Evolutionary conservation across 2,329 filamentous ascomycete species (phyloP).

Genomic region (Nothophaeocryptopus gaeumannii): DNA sequence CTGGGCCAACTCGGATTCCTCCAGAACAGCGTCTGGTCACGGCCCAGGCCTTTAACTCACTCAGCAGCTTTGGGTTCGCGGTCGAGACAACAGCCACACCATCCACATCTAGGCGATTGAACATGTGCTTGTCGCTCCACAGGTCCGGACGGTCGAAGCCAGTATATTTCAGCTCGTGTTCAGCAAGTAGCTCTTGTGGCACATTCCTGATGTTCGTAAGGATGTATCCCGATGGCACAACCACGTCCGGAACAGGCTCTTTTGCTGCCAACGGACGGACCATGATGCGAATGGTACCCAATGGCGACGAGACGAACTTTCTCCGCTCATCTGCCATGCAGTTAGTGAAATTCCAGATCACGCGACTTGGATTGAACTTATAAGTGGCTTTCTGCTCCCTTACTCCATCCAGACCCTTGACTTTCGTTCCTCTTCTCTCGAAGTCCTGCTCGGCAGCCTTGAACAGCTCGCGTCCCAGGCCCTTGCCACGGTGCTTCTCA

Average conservation of each 20-base stretch:
- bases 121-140: slow-evolving; percentile 34
- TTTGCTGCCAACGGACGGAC: slow-evolving; percentile 19
- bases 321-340: slow-evolving; percentile 28
- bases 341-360: neutral
- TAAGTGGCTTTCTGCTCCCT: slow-evolving; percentile 37
- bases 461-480: slow-evolving; percentile 35
- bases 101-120: slow-evolving; percentile 29
- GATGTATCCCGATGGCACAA: neutral
- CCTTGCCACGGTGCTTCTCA: slow-evolving; percentile 31
- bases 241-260: neutral
- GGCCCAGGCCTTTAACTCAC: slow-evolving; percentile 30
- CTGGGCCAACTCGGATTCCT: slow-evolving; percentile 37
- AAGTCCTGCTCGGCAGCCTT: slow-evolving; percentile 30
- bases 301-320: slow-evolving; percentile 31
- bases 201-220: slow-evolving; percentile 29
- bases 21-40: slow-evolving; percentile 33
- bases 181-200: slow-evolving; percentile 23
- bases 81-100: slow-evolving; percentile 29
- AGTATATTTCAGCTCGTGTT: slow-evolving; percentile 32
- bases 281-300: slow-evolving; percentile 33
- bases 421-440: slow-evolving; percentile 17
- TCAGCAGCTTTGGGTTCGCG: slow-evolving; percentile 7
- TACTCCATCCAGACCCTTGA: slow-evolving; percentile 39
- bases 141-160: slow-evolving; percentile 34
- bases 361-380: neutral